Evolutionary conservation across 441 rosid genomes (phyloP).

Genomic region (Gossypium trilobum): DNA sequence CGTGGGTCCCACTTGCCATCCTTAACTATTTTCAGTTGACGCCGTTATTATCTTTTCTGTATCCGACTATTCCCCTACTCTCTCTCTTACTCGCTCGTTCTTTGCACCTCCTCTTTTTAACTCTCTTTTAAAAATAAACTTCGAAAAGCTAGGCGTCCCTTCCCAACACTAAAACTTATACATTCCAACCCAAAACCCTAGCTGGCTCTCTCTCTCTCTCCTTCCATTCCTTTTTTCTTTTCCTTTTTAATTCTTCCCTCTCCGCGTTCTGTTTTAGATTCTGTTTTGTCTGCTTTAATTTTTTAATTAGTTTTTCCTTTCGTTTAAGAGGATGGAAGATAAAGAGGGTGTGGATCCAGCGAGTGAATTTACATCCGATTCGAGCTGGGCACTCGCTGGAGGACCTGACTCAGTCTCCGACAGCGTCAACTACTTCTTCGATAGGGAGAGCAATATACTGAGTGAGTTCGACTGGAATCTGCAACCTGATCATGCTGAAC

Average conservation of each 20-base stretch:
- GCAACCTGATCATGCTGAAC: conserved; percentile 17
- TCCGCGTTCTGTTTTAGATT: conserved; percentile 11
- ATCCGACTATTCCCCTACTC: not conserved
- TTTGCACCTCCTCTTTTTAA: conserved; percentile 9
- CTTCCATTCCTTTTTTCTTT: not conserved
- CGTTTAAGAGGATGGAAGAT: conserved; percentile 22
- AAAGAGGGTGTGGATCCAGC: conserved; percentile 36
- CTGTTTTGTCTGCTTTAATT: conserved; percentile 1
- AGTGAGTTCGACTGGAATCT: conserved; percentile 60
- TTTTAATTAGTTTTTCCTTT: not conserved
- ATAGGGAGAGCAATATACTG: conserved; percentile 41
- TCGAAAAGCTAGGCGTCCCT: conserved; percentile 19
- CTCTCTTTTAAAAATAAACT: not conserved
- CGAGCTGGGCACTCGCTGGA: conserved; percentile 34
- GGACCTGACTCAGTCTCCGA: conserved; percentile 25
- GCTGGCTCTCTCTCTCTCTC: conserved; percentile 18
- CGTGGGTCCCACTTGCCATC: conserved; percentile 20
- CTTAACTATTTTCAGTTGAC: conserved; percentile 14
- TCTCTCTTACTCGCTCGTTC: conserved; percentile 9
- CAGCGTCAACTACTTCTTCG: conserved; percentile 35
- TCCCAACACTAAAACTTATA: conserved; percentile 2
- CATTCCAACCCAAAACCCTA: conserved; percentile 26
- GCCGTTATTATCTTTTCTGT: conserved; percentile 16
- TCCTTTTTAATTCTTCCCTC: not conserved
- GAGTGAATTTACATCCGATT: conserved; percentile 20